Conservation (phyloP, 139 green algal species). For the Chlamydomonas sp. region DNA sequence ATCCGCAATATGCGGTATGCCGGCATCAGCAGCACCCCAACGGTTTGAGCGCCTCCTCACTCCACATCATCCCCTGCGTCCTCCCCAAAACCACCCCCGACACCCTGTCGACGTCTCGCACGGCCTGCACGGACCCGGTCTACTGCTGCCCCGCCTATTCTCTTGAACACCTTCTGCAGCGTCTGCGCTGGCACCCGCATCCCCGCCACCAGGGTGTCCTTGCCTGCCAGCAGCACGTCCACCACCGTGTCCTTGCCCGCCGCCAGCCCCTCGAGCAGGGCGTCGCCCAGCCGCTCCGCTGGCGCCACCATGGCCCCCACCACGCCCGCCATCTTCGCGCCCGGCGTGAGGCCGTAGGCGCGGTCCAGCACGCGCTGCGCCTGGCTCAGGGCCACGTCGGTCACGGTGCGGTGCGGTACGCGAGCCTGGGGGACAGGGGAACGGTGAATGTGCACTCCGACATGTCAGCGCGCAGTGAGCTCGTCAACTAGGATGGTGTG, state of each 20-base stretch:
- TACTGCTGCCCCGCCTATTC: background rate
- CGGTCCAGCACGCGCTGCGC: slow-evolving; percentile 33
- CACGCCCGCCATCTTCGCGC: slow-evolving; percentile 21
- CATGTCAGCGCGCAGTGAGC: too few relatives aligned
- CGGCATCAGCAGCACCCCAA: too few relatives aligned
- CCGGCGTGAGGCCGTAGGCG: slow-evolving; percentile 20
- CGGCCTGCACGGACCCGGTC: background rate
- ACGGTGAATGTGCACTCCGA: background rate
- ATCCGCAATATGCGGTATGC: too few relatives aligned
- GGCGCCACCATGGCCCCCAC: slow-evolving; percentile 38
- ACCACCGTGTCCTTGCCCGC: slow-evolving; percentile 26
- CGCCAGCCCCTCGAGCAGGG: slow-evolving; percentile 33
- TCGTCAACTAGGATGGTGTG: too few relatives aligned
- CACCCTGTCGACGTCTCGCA: too few relatives aligned
- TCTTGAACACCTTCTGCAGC: slow-evolving; percentile 25
- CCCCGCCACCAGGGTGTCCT: slow-evolving; percentile 36
- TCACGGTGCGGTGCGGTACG: slow-evolving; percentile 33
- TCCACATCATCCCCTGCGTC: too few relatives aligned
- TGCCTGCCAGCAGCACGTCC: slow-evolving; percentile 24
- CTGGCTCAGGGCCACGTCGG: background rate
- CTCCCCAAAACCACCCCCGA: too few relatives aligned
- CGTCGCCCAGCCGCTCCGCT: slow-evolving; percentile 38
- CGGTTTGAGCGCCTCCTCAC: too few relatives aligned
- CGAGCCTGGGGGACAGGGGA: slow-evolving; percentile 1
- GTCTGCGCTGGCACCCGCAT: slow-evolving; percentile 31